These are phyloP conservation scores for Botryotinia calthae DNA, from an alignment of 2,329 filamentous ascomycete species.

Conservation along the genomic window DNA sequence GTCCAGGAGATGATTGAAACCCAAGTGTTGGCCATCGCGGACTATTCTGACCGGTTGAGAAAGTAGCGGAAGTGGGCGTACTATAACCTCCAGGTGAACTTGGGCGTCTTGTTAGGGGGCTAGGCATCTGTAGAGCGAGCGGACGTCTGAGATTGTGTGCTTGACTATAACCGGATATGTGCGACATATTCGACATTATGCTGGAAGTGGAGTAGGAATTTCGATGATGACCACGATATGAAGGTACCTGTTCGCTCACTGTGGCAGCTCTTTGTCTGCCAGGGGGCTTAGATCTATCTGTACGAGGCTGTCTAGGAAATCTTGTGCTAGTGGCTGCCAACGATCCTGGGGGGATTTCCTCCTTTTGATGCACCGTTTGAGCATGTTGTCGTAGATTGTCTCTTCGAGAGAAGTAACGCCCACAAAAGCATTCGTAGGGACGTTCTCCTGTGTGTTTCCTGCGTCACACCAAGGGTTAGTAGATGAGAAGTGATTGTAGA, in stretches of 20 bases:
- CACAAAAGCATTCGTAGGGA: slow-evolving; percentile 95
- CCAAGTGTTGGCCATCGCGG: slow-evolving; percentile 65
- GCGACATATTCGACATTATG: slow-evolving; percentile 73
- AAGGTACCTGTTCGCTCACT: slow-evolving; percentile 67
- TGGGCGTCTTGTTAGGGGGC: slow-evolving; percentile 52
- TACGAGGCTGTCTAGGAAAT: slow-evolving; percentile 88
- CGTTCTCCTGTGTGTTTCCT: slow-evolving; percentile 98
- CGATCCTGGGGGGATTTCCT: slow-evolving; percentile 92
- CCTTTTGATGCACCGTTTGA: slow-evolving; percentile 95
- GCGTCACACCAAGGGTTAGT: not conserved
- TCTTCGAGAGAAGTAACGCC: slow-evolving; percentile 84
- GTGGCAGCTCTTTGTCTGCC: slow-evolving; percentile 76
- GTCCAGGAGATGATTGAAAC: slow-evolving; percentile 62
- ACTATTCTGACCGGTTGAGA: slow-evolving; percentile 73
- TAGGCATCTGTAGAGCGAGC: slow-evolving; percentile 74
- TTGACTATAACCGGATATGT: slow-evolving; percentile 50
- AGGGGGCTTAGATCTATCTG: slow-evolving; percentile 75
- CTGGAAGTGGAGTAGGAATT: slow-evolving; percentile 86
- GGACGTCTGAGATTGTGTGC: slow-evolving; percentile 69
- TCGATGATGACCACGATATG: slow-evolving; percentile 73
- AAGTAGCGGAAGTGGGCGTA: slow-evolving; percentile 81
- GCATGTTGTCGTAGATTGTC: slow-evolving; percentile 97
- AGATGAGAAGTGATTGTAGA: slow-evolving; percentile 28
- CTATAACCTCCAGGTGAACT: slow-evolving; percentile 72
- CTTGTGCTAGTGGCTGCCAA: slow-evolving; percentile 88